phyloP scores from a whole-genome alignment of 768 basidiomycete species.

The Boletus patriciae region DNA sequence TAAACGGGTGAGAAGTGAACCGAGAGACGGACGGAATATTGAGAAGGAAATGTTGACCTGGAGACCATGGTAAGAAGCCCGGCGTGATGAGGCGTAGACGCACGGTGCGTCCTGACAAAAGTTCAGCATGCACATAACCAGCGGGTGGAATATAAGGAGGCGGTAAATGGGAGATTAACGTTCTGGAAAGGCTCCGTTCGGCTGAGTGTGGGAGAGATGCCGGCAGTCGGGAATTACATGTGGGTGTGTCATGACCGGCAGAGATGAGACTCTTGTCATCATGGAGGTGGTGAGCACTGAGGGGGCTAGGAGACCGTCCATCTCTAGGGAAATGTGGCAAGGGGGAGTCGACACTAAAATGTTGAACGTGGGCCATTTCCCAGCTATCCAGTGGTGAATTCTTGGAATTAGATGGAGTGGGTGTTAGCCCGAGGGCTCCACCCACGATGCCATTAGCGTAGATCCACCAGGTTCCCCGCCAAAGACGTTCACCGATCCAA shows the following conservation, averaged over 20 bases:
- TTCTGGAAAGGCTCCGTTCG: neutral
- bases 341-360: constrained; percentile 3
- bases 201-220: neutral
- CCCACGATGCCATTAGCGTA: constrained; percentile 58
- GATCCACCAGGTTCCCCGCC: constrained; percentile 55
- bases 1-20: constrained; percentile 72
- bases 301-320: constrained; percentile 24
- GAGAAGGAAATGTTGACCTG: constrained; percentile 78
- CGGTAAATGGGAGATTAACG: neutral
- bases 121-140: constrained; percentile 67
- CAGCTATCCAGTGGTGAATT: constrained; percentile 13
- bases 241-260: neutral
- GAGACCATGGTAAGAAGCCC: constrained; percentile 60
- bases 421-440: neutral
- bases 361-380: constrained; percentile 27
- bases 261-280: constrained; percentile 6
- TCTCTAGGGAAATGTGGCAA: constrained; percentile 1
- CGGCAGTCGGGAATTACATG: neutral
- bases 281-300: constrained; percentile 20
- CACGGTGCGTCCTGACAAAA: constrained; percentile 68
- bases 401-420: neutral
- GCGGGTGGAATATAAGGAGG: constrained; percentile 50
- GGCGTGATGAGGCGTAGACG: constrained; percentile 65
- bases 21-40: constrained; percentile 62
- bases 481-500: constrained; percentile 64